phyloP scores from a whole-genome alignment of 2,329 filamentous ascomycete species.

The Emergomyces orientalis region DNA sequence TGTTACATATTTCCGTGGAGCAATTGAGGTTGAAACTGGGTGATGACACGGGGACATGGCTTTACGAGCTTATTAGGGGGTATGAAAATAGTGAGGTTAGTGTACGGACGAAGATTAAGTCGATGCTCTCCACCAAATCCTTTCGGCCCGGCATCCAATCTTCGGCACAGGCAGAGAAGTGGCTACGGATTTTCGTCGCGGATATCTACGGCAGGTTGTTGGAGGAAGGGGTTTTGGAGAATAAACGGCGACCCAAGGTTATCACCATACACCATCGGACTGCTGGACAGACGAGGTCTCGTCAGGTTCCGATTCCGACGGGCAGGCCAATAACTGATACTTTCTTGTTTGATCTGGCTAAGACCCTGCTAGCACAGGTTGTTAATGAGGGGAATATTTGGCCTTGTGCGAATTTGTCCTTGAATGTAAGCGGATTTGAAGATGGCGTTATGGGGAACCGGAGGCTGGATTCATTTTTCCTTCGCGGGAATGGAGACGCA shows the following conservation, averaged over 20 bases:
- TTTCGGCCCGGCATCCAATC: constrained; percentile 77
- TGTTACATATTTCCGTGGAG: constrained; percentile 62
- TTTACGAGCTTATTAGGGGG: constrained; percentile 76
- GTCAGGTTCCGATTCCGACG: constrained; percentile 65
- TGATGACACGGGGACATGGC: constrained; percentile 75
- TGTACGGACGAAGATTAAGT: constrained; percentile 85
- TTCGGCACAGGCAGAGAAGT: constrained; percentile 67
- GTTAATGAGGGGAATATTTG: constrained; percentile 68
- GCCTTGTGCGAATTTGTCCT: constrained; percentile 83
- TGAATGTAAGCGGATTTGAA: constrained; percentile 88
- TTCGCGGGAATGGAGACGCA: constrained; percentile 40
- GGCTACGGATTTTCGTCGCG: constrained; percentile 83
- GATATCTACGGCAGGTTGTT: constrained; percentile 86
- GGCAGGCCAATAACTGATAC: constrained; percentile 65
- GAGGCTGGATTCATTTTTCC: constrained; percentile 77
- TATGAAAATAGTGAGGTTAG: constrained; percentile 84
- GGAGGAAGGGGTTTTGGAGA: constrained; percentile 81
- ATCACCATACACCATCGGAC: constrained; percentile 73
- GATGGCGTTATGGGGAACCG: constrained; percentile 75
- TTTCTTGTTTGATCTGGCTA: constrained; percentile 64
- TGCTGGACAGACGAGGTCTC: constrained; percentile 62
- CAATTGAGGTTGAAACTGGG: constrained; percentile 69
- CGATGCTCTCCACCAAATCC: constrained; percentile 93
- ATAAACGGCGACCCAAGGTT: constrained; percentile 74
- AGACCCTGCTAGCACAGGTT: constrained; percentile 66